These are phyloP conservation scores for Saccharomyces pastorianus DNA, from an alignment of 1,139 yeast species.

Conservation along the genomic window DNA sequence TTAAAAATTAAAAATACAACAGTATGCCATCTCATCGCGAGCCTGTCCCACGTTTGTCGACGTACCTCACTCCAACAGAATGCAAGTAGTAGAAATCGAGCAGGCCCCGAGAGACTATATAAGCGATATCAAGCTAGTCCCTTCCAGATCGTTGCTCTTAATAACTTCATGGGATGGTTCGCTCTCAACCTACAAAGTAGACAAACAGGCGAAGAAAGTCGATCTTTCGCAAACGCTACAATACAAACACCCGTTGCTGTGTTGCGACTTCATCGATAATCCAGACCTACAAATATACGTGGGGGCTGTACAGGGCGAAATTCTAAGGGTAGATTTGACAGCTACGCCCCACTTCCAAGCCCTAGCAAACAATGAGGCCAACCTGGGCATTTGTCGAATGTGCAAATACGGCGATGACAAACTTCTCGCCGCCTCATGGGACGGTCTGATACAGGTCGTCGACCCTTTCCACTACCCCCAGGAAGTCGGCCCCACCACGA, in stretches of 20 bases:
- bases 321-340: slow-evolving; percentile 17
- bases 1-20: not conserved
- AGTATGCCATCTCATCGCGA: not conserved
- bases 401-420: slow-evolving; percentile 7
- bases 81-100: slow-evolving; percentile 6
- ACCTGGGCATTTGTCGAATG: slow-evolving; percentile 16
- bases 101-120: slow-evolving; percentile 23
- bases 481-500: not conserved
- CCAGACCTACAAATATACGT: slow-evolving; percentile 14
- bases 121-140: slow-evolving; percentile 18
- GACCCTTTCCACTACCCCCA: slow-evolving; percentile 9
- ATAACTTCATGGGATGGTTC: slow-evolving; percentile 30
- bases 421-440: slow-evolving; percentile 28
- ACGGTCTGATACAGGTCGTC: slow-evolving; percentile 22
- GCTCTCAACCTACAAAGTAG: slow-evolving; percentile 16
- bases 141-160: slow-evolving; percentile 11
- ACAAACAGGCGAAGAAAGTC: slow-evolving; percentile 6
- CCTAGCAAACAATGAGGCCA: slow-evolving; percentile 7
- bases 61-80: not conserved
- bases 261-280: slow-evolving; percentile 10
- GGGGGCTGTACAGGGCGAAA: slow-evolving; percentile 28
- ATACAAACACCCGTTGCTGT: slow-evolving; percentile 16
- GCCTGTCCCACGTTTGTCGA: too few species aligned
- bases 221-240: slow-evolving; percentile 10
- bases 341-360: not conserved